Base-by-base conservation (phyloP, 768 basidiomycete genomes). In the Tulasnella sp. region DNA sequence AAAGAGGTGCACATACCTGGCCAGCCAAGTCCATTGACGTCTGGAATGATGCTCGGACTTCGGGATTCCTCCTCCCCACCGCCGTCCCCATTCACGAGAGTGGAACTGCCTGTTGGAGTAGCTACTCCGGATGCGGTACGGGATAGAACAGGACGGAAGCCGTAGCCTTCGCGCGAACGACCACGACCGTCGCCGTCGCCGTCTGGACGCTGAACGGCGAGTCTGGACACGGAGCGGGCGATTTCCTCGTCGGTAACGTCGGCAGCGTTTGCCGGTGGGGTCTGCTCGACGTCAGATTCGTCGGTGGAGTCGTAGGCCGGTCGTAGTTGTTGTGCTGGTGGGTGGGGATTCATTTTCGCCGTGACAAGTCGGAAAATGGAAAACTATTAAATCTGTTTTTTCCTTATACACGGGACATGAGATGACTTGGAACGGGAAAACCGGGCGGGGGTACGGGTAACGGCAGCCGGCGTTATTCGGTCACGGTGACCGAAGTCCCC, bases 11-110 rank as follows among this genome's bases (percentile, higher is more conserved):
- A 78, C 83, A 75, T 76, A 90, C 94, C 94, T 80, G 95, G 95
- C 94, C 95, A 96, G 7, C 94, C 95, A 9, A 97, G 85, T 69
- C 95, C 95, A 77, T 94, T 86, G 66, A 86, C 82, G 78, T 87
- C 86, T 71, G 85, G 83, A 41, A 86, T 77, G 11, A 76, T 67
- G 26, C 47, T 73, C 36, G 47, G 69, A 22, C 69, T 52, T 74
- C 69, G 80, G 32, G 78, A n/a, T n/a, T n/a, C n/a, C n/a, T n/a
- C 79, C 80, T 35, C 66, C 75, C 7, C 75, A 73, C 66, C 78
- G 77, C 67, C 73, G 62, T 63, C 32, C 75, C 73, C 77, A 75
- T 66, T 66, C 35, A 32, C 35, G 64, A 65, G 16, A 62, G 71
- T 63, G 47, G 69, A 32, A 71, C 64, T 52, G 44, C 79, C 80